Conservation (phyloP, 208 protist genomes). For the Trypanosoma cruzi region DNA sequence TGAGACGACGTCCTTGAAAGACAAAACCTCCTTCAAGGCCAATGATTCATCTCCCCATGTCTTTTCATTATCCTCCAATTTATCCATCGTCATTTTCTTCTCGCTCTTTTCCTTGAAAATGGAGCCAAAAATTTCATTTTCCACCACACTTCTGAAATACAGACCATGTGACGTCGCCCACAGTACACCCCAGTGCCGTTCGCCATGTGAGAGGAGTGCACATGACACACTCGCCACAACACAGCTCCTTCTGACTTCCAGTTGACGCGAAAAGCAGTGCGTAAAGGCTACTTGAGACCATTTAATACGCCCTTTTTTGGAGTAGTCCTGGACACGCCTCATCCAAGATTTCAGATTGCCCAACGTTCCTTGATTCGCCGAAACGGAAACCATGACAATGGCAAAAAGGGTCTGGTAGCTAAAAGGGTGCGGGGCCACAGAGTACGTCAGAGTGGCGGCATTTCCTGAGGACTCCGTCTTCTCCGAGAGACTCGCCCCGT, state of each 20-base stretch:
- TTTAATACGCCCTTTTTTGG: constrained; percentile 13
- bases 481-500: too few relatives aligned
- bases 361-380: background rate
- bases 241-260: constrained; percentile 38
- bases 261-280: constrained; percentile 49
- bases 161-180: constrained; percentile 52
- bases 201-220: constrained; percentile 46
- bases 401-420: constrained; percentile 36
- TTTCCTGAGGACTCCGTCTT: constrained; percentile 6
- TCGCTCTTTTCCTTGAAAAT: background rate
- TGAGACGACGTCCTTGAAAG: constrained; percentile 45
- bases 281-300: constrained; percentile 41
- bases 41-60: constrained; percentile 1
- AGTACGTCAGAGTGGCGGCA: constrained; percentile 55
- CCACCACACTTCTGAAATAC: constrained; percentile 34
- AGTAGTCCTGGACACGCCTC: background rate
- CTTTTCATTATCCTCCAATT: background rate
- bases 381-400: constrained; percentile 25
- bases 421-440: constrained; percentile 46
- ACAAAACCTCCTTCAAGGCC: constrained; percentile 49
- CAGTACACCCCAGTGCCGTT: constrained; percentile 35
- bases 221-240: constrained; percentile 55
- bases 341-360: background rate
- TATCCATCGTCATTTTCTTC: background rate
- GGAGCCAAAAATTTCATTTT: background rate